Conservation (phyloP, 164 flowering plant genomes). For the grape (Vitis vinifera) region ASM3070453v1 NC_081805.1:20475001-20475500, state of each 20-base stretch:
- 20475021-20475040: no score
- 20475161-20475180: constrained; percentile 10
- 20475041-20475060: no score
- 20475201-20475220: background rate
- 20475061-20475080: no score
- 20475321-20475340: constrained; percentile 18
- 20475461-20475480: constrained; percentile 7
- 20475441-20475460: constrained; percentile 6
- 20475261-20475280: background rate
- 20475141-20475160: background rate
- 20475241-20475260: no score
- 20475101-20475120: no score
- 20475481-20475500: constrained; percentile 22
- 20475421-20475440: constrained; percentile 19
- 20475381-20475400: constrained; percentile 4
- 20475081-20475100: no score
- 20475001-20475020: no score
- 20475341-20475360: constrained; percentile 15
- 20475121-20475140: no score
- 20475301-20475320: background rate
- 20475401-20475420: constrained; percentile 16
- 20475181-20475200: constrained; percentile 18
- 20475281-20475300: background rate
- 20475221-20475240: no score
- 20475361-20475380: background rate